Evolutionary conservation across 768 basidiomycete species (phyloP), one percentile per base, ranked within the genome.

Genomic region (Candolleomyces efflorescens): DNA sequence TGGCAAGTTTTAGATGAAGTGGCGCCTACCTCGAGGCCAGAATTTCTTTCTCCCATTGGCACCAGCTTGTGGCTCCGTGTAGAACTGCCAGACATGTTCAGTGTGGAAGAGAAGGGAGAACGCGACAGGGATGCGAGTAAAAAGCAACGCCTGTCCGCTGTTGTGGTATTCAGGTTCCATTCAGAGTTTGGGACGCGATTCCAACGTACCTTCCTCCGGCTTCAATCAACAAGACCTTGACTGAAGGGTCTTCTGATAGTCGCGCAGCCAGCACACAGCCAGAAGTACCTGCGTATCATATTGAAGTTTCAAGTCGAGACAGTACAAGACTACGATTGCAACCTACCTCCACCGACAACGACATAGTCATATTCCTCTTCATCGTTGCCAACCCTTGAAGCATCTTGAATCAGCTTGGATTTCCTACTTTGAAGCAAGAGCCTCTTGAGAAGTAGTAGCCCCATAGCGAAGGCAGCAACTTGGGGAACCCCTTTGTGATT

Each of bases 201-300:
- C 7, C 9, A 27, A 46, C 68, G 22, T 45, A 85, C 87, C 87
- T 89, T 55, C 71, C 71, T 2, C 85, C 85, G 22, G 84, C 78
- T 63, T 87, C 85, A 1, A 87, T 67, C 1, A 87, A 65, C 17
- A 86, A 72, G 18, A 87, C 82, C 4, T 76, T 74, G 15, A 84
- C 64, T 1, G 69, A 70, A 0, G 82, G 79, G 58, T 84, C 75
- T 67, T 87, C 85, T 5, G 76, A 79, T 9, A 87, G 67, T 15
- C 85, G 76, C 3, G 83, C 72, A 12, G 84, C 85, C 9, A 86
- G 72, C 9, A 80, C 84, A 63, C 83, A 85, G 11, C 85, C 85
- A 1, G 84, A 77, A 10, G 83, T 86, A 9, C 85, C 84, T 81
- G 59, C 32, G 18, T 18, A 44, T n/a, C n/a, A n/a, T n/a, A n/a